Percentiles rank a stretch among this genome's conserved stretches.
Evolutionary conservation across 148 eudicot species (phyloP).

Genomic region (Salicornia ramosissima): DNA sequence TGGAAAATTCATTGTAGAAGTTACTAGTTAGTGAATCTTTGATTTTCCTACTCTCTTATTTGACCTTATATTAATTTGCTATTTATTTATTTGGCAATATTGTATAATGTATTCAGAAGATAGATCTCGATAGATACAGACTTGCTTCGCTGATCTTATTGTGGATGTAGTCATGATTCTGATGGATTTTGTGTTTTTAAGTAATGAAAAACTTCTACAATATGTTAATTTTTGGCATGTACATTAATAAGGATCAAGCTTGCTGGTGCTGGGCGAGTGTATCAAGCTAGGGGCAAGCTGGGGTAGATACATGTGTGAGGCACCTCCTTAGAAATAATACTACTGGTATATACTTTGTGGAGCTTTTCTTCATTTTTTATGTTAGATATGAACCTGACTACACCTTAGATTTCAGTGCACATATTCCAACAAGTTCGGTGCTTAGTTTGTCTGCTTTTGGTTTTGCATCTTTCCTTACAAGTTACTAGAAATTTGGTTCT

Average conservation of each 20-base stretch:
- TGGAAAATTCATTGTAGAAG: background rate
- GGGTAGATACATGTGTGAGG: conserved; percentile 15
- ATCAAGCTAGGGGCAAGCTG: background rate
- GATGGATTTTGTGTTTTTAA: background rate
- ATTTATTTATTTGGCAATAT: background rate
- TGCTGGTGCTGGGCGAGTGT: conserved; percentile 13
- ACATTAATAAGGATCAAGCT: background rate
- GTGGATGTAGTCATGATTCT: conserved; percentile 6
- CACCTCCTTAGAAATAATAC: conserved; percentile 7
- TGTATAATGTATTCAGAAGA: background rate
- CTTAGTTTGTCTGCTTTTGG: background rate
- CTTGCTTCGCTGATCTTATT: background rate
- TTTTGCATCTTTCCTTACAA: background rate
- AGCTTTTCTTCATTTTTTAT: background rate
- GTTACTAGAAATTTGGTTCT: background rate
- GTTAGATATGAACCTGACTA: background rate
- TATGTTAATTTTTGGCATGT: conserved; percentile 5
- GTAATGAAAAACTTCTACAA: background rate
- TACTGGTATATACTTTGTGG: conserved; percentile 1
- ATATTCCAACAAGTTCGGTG: background rate
- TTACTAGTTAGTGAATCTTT: conserved; percentile 3
- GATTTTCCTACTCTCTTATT: background rate
- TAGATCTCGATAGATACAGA: background rate
- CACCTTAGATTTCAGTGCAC: background rate
- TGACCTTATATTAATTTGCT: background rate